These are phyloP conservation scores for Rhynchospora pubera DNA, from an alignment of 176 grass and related monocot genomes.

Conservation along the genomic window DNA sequence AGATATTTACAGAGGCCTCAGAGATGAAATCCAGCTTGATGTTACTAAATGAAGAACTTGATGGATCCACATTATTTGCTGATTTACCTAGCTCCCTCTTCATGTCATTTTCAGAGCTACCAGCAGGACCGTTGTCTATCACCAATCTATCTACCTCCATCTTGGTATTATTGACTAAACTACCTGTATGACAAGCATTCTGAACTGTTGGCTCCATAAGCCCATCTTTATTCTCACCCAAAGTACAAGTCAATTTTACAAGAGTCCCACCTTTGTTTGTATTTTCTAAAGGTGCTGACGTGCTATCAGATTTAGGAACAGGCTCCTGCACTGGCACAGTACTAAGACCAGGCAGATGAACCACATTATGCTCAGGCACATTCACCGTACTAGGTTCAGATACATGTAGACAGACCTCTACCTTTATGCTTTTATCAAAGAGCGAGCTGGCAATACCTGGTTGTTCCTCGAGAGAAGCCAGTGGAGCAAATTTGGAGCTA, in stretches of 20 bases:
- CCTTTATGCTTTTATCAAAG: constrained; percentile 26
- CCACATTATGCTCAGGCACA: neutral
- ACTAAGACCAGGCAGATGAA: neutral
- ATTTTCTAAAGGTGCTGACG: constrained; percentile 30
- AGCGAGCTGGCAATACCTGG: constrained; percentile 5
- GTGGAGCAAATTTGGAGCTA: neutral
- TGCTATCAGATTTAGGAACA: constrained; percentile 21
- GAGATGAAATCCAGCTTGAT: neutral
- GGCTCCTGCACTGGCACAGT: neutral
- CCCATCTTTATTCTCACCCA: constrained; percentile 27
- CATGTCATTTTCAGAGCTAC: neutral
- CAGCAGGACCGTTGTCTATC: neutral
- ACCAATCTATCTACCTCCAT: neutral
- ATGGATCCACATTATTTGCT: neutral
- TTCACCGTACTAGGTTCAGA: neutral
- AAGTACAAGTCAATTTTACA: constrained; percentile 21
- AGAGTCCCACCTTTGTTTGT: constrained; percentile 22
- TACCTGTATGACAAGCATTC: neutral
- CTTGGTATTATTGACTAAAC: neutral
- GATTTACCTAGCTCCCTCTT: neutral
- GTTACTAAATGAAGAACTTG: neutral
- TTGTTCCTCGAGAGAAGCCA: neutral
- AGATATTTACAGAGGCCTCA: neutral
- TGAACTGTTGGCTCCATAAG: constrained; percentile 18
- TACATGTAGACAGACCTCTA: neutral